Conservation (phyloP, 768 basidiomycete species). For the Lanmaoa pseudosensibilis region DNA sequence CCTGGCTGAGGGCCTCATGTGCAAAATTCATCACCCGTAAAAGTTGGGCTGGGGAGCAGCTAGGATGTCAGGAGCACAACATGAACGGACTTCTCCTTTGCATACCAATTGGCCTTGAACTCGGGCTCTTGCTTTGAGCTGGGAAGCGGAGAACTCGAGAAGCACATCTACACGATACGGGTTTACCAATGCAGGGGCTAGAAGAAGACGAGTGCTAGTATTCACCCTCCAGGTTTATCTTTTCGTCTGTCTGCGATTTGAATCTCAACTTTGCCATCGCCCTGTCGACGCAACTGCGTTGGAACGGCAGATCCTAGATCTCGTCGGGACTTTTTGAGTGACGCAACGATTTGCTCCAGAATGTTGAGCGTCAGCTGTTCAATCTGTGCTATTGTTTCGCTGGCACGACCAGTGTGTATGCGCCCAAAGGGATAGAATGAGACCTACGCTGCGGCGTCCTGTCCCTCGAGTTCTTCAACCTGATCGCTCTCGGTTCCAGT, state of each 20-base stretch:
- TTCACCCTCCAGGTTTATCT: conserved; percentile 30
- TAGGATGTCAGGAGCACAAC: background rate
- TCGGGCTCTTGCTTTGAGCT: conserved; percentile 33
- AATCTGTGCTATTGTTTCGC: conserved; percentile 28
- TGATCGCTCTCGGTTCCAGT: conserved; percentile 6
- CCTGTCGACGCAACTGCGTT: conserved; percentile 5
- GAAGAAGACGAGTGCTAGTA: background rate
- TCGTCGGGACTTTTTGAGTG: conserved; percentile 9
- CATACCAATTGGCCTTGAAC: conserved; percentile 45
- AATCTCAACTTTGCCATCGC: conserved; percentile 32
- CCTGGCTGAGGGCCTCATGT: conserved; percentile 62
- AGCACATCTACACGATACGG: conserved; percentile 7
- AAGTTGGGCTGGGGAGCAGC: conserved; percentile 54
- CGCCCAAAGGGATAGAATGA: background rate
- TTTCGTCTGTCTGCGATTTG: conserved; percentile 39
- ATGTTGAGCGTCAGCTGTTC: conserved; percentile 33
- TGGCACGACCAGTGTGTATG: conserved; percentile 11
- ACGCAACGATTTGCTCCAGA: conserved; percentile 31
- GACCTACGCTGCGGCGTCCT: conserved; percentile 8
- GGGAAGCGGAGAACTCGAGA: conserved; percentile 40
- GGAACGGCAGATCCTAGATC: background rate
- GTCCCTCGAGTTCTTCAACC: conserved; percentile 14
- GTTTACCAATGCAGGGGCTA: background rate
- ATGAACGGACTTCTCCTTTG: background rate
- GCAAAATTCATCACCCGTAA: conserved; percentile 64